Evolutionary conservation across 164 flowering plant species (phyloP), one percentile per base, ranked within the genome.

Genomic region (Magnolia officinalis): DNA sequence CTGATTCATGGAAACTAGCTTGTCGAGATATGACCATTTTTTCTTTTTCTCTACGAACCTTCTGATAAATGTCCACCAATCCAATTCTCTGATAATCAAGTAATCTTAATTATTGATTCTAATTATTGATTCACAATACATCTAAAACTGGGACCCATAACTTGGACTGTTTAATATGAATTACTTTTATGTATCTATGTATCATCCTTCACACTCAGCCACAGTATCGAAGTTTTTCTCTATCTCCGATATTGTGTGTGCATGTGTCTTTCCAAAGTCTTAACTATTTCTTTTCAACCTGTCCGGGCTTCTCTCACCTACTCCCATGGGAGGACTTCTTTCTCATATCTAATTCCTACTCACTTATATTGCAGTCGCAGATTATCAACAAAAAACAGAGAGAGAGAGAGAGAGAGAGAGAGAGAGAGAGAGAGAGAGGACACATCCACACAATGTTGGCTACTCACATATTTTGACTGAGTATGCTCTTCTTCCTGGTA

Each of bases 401-500:
- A 65, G 24, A 23, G 24, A 23, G 3, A 65, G 24, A 20, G 29
- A 20, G 11, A 21, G 16, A 16, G 16, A n/a, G 21, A 65, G 2
- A 23, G 68, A 65, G 24, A 20, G 29, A 20, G 11, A 21, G 16
- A 16, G 16, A n/a, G 21, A 65, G 1, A 23, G 6, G 29, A 2
- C 9, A 21, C 23, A 31, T 24, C 24, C 68, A 16, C 6, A 31
- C 71, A 29, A 13, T 68, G 71, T 31, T 14, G 50, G 49, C 26
- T 68, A 68, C 71, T 68, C 49, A 68, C 71, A 37, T 68, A 68
- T 68, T 29, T 49, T 68, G 20, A 19, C 71, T 68, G 20, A 19
- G 49, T 29, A 50, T 70, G 24, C 45, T 29, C 55, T 50, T 70
- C 72, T 49, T 70, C 72, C 72, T 70, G 50, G 11, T 50, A 50